phyloP scores from a whole-genome alignment of 2,329 filamentous ascomycete species.

The Pseudogymnoascus sp. region DNA sequence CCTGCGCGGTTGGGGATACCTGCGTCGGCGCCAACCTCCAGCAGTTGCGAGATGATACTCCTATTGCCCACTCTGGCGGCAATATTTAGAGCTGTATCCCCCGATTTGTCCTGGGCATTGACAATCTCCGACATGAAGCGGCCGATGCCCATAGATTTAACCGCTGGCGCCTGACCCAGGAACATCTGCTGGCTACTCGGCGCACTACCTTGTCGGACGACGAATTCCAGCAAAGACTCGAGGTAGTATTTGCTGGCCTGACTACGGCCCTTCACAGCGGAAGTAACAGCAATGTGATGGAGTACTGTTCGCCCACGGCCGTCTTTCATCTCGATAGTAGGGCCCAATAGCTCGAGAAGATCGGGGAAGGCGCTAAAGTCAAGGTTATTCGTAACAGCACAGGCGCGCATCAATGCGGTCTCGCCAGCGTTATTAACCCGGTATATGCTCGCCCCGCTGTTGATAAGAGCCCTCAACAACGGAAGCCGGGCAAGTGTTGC shows the following conservation, averaged over 20 bases:
- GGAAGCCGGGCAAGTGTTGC: slow-evolving; percentile 83
- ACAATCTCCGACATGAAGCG: slow-evolving; percentile 97
- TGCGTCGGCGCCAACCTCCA: slow-evolving; percentile 93
- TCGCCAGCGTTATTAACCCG: slow-evolving; percentile 85
- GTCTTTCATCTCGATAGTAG: slow-evolving; percentile 86
- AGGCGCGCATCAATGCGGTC: slow-evolving; percentile 87
- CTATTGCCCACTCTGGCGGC: slow-evolving; percentile 88
- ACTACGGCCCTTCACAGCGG: slow-evolving; percentile 87
- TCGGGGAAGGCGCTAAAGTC: slow-evolving; percentile 88
- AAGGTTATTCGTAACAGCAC: slow-evolving; percentile 87
- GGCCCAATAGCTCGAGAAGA: slow-evolving; percentile 77
- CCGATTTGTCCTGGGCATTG: slow-evolving; percentile 86
- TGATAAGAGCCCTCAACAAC: slow-evolving; percentile 72
- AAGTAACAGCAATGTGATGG: slow-evolving; percentile 93
- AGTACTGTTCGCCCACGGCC: slow-evolving; percentile 84
- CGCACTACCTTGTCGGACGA: slow-evolving; percentile 74
- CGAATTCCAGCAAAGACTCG: slow-evolving; percentile 87
- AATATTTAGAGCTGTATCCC: slow-evolving; percentile 91
- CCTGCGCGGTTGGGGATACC: slow-evolving; percentile 85
- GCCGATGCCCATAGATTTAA: slow-evolving; percentile 63
- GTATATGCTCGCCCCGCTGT: slow-evolving; percentile 78
- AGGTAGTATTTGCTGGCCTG: slow-evolving; percentile 93
- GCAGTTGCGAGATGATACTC: slow-evolving; percentile 91
- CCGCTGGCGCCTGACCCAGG: slow-evolving; percentile 13
- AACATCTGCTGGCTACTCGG: slow-evolving; percentile 44